Percentiles rank a stretch among this genome's conserved stretches.
These are phyloP conservation scores for Candida andamanensis DNA, from an alignment of 805 yeast species.

Conservation along the genomic window DNA sequence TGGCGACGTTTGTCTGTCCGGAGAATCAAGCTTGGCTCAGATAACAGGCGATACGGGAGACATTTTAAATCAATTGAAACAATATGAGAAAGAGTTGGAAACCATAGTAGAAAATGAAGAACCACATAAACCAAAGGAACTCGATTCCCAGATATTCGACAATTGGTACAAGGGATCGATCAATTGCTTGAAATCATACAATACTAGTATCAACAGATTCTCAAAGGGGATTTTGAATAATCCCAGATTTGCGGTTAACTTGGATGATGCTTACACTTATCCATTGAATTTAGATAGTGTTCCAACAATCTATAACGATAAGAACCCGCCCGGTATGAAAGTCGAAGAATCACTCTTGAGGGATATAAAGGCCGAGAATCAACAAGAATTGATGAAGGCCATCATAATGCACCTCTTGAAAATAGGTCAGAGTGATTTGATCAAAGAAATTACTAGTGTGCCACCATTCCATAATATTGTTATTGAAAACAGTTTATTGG, in stretches of 20 bases:
- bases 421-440: constrained; percentile 35
- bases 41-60: too few species aligned
- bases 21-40: too few species aligned
- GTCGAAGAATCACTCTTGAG: constrained; percentile 7
- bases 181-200: constrained; percentile 27
- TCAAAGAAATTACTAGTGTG: constrained; percentile 20
- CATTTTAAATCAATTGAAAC: too few species aligned
- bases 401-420: constrained; percentile 35
- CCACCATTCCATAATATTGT: constrained; percentile 7
- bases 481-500: constrained; percentile 20
- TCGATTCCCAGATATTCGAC: too few species aligned
- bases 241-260: constrained; percentile 23
- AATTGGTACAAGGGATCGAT: constrained; percentile 36
- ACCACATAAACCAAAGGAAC: too few species aligned
- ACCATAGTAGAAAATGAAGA: too few species aligned
- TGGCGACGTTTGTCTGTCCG: too few species aligned
- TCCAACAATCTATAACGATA: constrained; percentile 13
- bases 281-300: constrained; percentile 27
- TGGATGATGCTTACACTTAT: constrained; percentile 39
- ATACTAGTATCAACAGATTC: constrained; percentile 29
- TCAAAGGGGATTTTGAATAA: constrained; percentile 27
- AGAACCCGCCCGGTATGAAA: constrained; percentile 1
- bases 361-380: constrained; percentile 18
- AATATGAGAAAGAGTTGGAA: too few species aligned
- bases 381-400: constrained; percentile 29